Conservation (phyloP, 805 yeast genomes). For the Candida namnaoensis region DNA sequence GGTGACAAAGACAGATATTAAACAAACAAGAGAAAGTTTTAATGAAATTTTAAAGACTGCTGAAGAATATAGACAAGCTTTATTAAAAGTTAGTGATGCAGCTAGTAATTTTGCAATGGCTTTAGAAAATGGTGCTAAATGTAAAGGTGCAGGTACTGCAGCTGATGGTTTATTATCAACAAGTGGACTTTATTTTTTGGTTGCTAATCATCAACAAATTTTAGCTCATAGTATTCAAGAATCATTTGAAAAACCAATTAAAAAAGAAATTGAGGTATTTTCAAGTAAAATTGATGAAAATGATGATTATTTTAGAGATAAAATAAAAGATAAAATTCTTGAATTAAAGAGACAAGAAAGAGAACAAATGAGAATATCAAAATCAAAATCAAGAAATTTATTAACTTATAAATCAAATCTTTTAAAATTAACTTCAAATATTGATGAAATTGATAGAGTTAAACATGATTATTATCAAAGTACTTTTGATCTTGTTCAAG, state of each 20-base stretch:
- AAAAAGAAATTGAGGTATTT: slow-evolving; percentile 34
- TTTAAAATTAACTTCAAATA: slow-evolving; percentile 57
- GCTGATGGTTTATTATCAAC: slow-evolving; percentile 63
- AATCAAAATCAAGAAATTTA: slow-evolving; percentile 54
- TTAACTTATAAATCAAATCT: slow-evolving; percentile 60
- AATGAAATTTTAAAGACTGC: slow-evolving; percentile 39
- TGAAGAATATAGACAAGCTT: slow-evolving; percentile 33
- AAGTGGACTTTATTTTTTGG: slow-evolving; percentile 68
- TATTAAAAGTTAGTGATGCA: slow-evolving; percentile 41
- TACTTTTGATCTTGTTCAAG: slow-evolving; percentile 52
- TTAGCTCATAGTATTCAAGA: slow-evolving; percentile 47
- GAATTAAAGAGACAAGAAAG: slow-evolving; percentile 51
- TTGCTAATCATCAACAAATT: slow-evolving; percentile 71
- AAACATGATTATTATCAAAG: slow-evolving; percentile 69
- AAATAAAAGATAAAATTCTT: slow-evolving; percentile 42
- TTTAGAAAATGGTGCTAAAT: slow-evolving; percentile 52
- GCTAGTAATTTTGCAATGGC: slow-evolving; percentile 68
- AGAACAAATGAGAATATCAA: slow-evolving; percentile 50
- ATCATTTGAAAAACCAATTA: slow-evolving; percentile 48
- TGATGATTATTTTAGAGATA: slow-evolving; percentile 44
- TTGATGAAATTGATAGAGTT: slow-evolving; percentile 70
- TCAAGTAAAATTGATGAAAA: slow-evolving; percentile 32
- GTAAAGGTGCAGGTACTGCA: slow-evolving; percentile 51
- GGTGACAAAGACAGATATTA: slow-evolving; percentile 52
- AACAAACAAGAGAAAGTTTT: slow-evolving; percentile 38